A percentile compares a stretch with the other conserved stretches of the same genome.
These are phyloP conservation scores for Carex cristatella DNA, from an alignment of 176 grass and related monocot genomes.

Conservation along the genomic window DNA sequence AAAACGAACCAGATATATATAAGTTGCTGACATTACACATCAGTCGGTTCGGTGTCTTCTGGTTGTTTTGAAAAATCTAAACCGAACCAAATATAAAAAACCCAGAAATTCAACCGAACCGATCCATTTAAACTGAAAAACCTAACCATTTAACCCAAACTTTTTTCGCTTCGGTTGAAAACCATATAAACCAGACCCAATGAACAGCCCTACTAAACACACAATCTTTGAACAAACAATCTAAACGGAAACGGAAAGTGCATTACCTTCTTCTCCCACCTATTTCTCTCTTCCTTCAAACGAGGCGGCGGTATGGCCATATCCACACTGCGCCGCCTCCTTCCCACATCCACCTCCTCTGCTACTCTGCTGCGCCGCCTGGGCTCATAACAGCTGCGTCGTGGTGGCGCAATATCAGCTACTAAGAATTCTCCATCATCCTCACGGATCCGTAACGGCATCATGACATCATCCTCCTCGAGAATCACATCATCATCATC, in stretches of 20 bases:
- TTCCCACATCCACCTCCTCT: conserved; percentile 38
- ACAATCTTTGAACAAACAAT: background rate
- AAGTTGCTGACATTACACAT: too few relatives aligned
- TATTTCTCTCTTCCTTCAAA: conserved; percentile 20
- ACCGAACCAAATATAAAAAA: too few relatives aligned
- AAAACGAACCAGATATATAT: too few relatives aligned
- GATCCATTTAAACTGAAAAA: too few relatives aligned
- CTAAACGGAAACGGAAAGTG: background rate
- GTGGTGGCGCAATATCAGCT: conserved; percentile 59
- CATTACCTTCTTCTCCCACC: conserved; percentile 28
- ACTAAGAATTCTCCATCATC: conserved; percentile 92
- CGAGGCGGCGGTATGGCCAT: conserved; percentile 5
- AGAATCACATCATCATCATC: conserved; percentile 55
- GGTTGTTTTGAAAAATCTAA: too few relatives aligned
- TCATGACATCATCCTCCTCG: conserved; percentile 49
- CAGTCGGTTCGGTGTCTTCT: too few relatives aligned
- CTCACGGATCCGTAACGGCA: conserved; percentile 77
- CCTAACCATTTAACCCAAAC: too few relatives aligned
- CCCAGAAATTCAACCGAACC: too few relatives aligned
- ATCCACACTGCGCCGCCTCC: conserved; percentile 78
- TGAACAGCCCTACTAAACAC: background rate
- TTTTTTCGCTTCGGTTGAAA: too few relatives aligned
- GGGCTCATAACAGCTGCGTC: conserved; percentile 80
- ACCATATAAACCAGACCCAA: too few relatives aligned
- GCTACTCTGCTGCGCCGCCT: conserved; percentile 39